Conservation (phyloP, 2,329 filamentous ascomycete genomes). For the Curvularia hawaiiensis region DNA sequence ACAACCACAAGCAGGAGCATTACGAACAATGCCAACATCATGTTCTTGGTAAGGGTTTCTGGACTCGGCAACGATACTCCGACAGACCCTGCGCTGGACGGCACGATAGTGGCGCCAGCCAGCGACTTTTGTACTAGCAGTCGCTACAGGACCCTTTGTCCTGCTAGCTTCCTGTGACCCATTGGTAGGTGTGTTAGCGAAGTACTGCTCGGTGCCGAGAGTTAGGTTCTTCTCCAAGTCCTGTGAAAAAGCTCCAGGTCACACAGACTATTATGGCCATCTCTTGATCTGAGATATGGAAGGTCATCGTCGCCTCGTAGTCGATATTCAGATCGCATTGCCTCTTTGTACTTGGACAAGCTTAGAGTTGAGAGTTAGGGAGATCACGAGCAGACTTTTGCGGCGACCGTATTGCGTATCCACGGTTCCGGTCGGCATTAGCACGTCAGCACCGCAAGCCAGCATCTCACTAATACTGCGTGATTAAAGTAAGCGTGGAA, state of each 20-base stretch:
- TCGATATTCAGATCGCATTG: neutral
- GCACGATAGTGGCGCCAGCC: constrained; percentile 5
- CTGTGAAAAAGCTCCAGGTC: neutral
- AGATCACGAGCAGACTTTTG: neutral
- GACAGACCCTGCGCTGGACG: constrained; percentile 11
- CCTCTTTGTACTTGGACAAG: neutral
- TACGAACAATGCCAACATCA: neutral
- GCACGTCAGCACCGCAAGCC: constrained; percentile 3
- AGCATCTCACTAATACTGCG: constrained; percentile 1
- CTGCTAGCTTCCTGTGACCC: neutral
- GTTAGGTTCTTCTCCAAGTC: no score
- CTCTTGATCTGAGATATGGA: neutral
- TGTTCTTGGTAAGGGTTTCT: constrained; percentile 3
- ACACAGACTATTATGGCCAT: neutral
- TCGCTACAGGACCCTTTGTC: constrained; percentile 2
- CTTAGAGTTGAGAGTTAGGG: neutral
- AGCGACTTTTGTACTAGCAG: neutral
- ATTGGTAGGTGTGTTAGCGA: neutral
- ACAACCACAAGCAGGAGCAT: neutral
- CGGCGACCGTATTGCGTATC: neutral
- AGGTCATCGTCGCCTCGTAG: neutral
- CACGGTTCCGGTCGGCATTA: neutral
- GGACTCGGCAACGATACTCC: constrained; percentile 7
- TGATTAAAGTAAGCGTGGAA: constrained; percentile 1
- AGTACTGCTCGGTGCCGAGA: neutral